Percentiles rank a stretch among this genome's conserved stretches.
These are phyloP conservation scores for Metschnikowia dekortorum DNA, from an alignment of 805 yeast species.

Conservation along the genomic window DNA sequence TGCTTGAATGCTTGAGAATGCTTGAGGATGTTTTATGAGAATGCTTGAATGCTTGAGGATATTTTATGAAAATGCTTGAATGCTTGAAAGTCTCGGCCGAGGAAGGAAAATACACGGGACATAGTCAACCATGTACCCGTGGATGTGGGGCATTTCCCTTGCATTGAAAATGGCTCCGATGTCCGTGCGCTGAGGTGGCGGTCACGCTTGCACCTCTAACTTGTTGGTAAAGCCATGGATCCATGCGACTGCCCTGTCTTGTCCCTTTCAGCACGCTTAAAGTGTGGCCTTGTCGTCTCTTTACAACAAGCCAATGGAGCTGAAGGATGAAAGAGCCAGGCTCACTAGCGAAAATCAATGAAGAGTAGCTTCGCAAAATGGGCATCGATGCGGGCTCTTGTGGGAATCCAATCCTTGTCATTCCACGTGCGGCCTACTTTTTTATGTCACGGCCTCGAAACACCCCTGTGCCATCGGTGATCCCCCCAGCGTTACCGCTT, in stretches of 20 bases:
- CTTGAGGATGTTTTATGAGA: too few species aligned
- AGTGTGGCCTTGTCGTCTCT: constrained; percentile 41
- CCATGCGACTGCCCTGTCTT: constrained; percentile 45
- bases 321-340: constrained; percentile 57
- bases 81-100: constrained; percentile 57
- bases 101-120: constrained; percentile 67
- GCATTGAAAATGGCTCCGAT: constrained; percentile 51
- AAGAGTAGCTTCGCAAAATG: constrained; percentile 54
- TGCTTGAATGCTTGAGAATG: too few species aligned
- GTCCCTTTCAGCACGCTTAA: constrained; percentile 50
- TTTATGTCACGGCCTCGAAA: constrained; percentile 21
- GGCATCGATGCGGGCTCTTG: constrained; percentile 32
- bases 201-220: constrained; percentile 50
- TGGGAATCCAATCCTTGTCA: constrained; percentile 38
- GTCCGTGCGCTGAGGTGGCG: constrained; percentile 49
- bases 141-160: constrained; percentile 58
- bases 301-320: constrained; percentile 55
- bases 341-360: constrained; percentile 58
- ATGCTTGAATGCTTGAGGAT: too few species aligned
- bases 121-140: constrained; percentile 75
- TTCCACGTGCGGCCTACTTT: constrained; percentile 31
- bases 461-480: constrained; percentile 32
- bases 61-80: constrained; percentile 53
- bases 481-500: constrained; percentile 39
- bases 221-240: constrained; percentile 61